Evolutionary conservation across 192 early-diverging fungal species (phyloP).

Genomic region (Entophlyctis helioformis): DNA sequence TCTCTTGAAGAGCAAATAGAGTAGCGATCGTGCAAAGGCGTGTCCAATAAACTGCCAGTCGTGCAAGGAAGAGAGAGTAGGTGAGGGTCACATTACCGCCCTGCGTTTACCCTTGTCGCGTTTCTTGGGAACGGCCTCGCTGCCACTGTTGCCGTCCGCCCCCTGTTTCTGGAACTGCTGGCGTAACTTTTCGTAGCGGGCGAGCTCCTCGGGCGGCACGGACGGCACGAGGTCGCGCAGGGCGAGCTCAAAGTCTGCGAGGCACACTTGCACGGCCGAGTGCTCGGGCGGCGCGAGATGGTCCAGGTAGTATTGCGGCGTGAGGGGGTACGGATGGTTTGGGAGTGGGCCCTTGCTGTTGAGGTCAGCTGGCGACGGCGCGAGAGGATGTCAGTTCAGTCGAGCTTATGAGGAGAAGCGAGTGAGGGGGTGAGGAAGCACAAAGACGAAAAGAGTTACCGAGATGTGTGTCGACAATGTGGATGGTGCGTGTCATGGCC

Average conservation of each 20-base stretch:
- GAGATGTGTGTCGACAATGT: conserved; percentile 48
- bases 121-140: too few relatives aligned
- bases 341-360: conserved; percentile 11
- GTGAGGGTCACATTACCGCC: too few relatives aligned
- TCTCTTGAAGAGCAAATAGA: too few relatives aligned
- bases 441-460: conserved; percentile 16
- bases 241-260: conserved; percentile 74
- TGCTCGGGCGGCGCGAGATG: conserved; percentile 58
- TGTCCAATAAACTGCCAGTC: too few relatives aligned
- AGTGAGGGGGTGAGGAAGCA: conserved; percentile 1
- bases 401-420: conserved; percentile 5
- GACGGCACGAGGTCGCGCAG: conserved; percentile 77
- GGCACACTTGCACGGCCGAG: conserved; percentile 62
- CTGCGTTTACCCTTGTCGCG: too few relatives aligned
- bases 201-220: conserved; percentile 75
- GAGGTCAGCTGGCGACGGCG: conserved; percentile 11
- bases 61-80: too few relatives aligned
- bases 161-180: conserved; percentile 78
- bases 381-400: too few relatives aligned
- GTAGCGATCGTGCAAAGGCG: too few relatives aligned
- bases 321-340: conserved; percentile 45
- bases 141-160: too few relatives aligned
- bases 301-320: conserved; percentile 84
- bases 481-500: conserved; percentile 83
- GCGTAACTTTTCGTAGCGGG: conserved; percentile 70